These are phyloP conservation scores for Arthrobotrys pseudoclavata DNA, from an alignment of 2,329 filamentous ascomycete species.

Conservation along the genomic window DNA sequence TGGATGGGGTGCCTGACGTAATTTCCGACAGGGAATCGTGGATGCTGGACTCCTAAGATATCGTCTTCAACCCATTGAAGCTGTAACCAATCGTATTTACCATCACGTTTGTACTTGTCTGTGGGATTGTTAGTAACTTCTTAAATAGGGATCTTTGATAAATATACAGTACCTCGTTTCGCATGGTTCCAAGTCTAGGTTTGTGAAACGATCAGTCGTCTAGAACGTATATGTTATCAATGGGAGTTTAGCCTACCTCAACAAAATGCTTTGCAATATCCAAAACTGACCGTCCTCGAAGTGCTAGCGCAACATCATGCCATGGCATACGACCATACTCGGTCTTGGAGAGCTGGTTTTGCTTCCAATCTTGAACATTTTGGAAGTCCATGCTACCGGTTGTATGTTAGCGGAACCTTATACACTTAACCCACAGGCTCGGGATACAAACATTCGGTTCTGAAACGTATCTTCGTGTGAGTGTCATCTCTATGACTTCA, in stretches of 20 bases:
- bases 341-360: conserved; percentile 90
- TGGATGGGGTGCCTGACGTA: conserved; percentile 85
- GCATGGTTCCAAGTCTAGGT: conserved; percentile 90
- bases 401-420: conserved; percentile 64
- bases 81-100: conserved; percentile 85
- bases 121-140: background rate
- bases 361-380: conserved; percentile 89
- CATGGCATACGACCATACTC: conserved; percentile 97
- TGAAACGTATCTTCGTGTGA: background rate
- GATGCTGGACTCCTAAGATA: conserved; percentile 86
- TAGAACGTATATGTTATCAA: background rate
- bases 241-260: conserved; percentile 33
- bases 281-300: conserved; percentile 90
- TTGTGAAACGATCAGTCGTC: conserved; percentile 58
- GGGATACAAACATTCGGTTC: conserved; percentile 48
- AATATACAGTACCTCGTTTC: conserved; percentile 74
- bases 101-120: conserved; percentile 93
- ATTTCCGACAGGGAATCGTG: conserved; percentile 87
- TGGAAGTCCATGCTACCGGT: conserved; percentile 80
- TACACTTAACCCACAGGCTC: conserved; percentile 73
- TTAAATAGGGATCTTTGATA: background rate
- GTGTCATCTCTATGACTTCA: background rate
- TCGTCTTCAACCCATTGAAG: conserved; percentile 85
- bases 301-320: conserved; percentile 94
- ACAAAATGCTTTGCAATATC: conserved; percentile 97